Percentiles rank a stretch among this genome's conserved stretches.
Conservation (phyloP, 768 basidiomycete genomes). For the Lentinula edodes region DNA sequence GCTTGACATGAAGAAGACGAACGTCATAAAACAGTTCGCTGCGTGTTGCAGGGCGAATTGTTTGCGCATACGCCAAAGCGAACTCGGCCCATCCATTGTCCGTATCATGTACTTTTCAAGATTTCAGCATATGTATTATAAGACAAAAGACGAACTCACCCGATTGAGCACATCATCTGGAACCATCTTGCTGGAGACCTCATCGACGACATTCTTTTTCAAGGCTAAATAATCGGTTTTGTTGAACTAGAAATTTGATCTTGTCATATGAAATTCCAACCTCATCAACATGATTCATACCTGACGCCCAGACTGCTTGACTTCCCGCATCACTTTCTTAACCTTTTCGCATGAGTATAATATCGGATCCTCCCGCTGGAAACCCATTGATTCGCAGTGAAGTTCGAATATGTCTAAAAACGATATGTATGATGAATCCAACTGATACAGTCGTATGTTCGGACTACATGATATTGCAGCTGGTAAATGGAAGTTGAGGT, state of each 20-base stretch:
- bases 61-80: slow-evolving; percentile 96
- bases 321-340: slow-evolving; percentile 61
- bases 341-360: slow-evolving; percentile 83
- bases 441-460: slow-evolving; percentile 79
- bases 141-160: slow-evolving; percentile 38
- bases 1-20: slow-evolving; percentile 76
- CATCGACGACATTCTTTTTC: slow-evolving; percentile 84
- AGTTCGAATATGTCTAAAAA: slow-evolving; percentile 94
- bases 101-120: slow-evolving; percentile 77
- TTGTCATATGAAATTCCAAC: neutral
- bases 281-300: slow-evolving; percentile 19
- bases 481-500: slow-evolving; percentile 88
- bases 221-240: slow-evolving; percentile 64
- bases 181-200: slow-evolving; percentile 80
- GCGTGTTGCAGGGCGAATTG: slow-evolving; percentile 92
- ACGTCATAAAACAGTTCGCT: slow-evolving; percentile 88
- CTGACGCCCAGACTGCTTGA: slow-evolving; percentile 41
- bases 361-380: slow-evolving; percentile 84
- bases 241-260: slow-evolving; percentile 34
- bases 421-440: slow-evolving; percentile 85
- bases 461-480: slow-evolving; percentile 82
- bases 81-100: slow-evolving; percentile 76
- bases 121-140: slow-evolving; percentile 3
- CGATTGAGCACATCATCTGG: slow-evolving; percentile 83
- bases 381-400: slow-evolving; percentile 69